Base-by-base conservation (phyloP, 495 filamentous ascomycete genomes). In the Penicillium pancosmium region DNA sequence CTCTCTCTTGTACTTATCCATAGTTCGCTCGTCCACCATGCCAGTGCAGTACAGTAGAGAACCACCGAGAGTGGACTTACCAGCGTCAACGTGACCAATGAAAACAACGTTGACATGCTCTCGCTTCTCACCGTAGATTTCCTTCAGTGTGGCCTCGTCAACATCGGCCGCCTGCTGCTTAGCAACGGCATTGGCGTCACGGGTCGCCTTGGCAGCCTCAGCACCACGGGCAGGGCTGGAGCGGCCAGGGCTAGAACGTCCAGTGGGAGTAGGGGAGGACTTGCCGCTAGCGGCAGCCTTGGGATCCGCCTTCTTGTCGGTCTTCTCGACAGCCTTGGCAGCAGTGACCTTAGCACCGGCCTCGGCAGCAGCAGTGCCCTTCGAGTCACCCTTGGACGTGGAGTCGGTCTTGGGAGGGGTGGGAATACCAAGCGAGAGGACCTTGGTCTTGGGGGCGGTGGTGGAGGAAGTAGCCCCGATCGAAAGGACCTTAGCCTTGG, bases 71-170 rank as follows among this genome's bases (percentile, higher is more conserved):
- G 94, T 98, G 16, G 90, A 94, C 78, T 98, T 99, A 65, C 94
- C 94, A 57, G 93, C 93, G 75, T 98, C 94, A 58, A 98, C 94
- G 80, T 97, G 94, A 52, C 94, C 94, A 66, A 98, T 91, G 81
- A 98, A 98, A 56, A 98, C 96, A 50, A 98, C 85, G 71, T 98
- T 98, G 60, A 99, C 88, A 68, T 99, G 94, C 74, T 99, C 94
- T 75, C 76, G 74, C 60, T 68, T 71, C 58, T 98, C 97, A 64
- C 94, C 94, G 73, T 98, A 98, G 43, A 99, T 91, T 75, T 98
- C 94, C 70, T 91, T 90, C 57, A 99, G 77, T 0, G 91, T 90
- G 44, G 90, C 89, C 23, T 96, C 91, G 61, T 98, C 94, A 3
- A 99, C 87, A 73, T 95, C 91, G 18, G 91, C 92, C 13, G 84